Percentiles rank a stretch among this genome's conserved stretches.
Evolutionary conservation across 192 early-diverging fungal genomes (phyloP).

Genomic region (Backusella westeae): DNA sequence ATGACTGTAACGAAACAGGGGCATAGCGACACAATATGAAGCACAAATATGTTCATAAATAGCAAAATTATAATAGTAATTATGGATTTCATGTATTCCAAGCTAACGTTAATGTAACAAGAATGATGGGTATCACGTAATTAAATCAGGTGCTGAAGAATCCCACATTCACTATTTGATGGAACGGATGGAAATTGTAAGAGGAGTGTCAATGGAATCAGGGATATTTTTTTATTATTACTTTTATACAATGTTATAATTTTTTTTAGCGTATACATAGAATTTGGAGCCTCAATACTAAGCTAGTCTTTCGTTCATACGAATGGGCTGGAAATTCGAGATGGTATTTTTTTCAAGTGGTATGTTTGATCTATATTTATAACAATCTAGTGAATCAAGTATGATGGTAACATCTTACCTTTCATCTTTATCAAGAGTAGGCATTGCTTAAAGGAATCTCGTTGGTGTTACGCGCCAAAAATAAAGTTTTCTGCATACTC

Average conservation of each 20-base stretch:
- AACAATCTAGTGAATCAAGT: background rate
- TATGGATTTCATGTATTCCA: background rate
- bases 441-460: background rate
- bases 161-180: background rate
- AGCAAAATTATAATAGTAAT: conserved; percentile 5
- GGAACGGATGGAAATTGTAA: background rate
- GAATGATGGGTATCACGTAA: conserved; percentile 5
- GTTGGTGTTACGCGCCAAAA: conserved; percentile 14
- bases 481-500: conserved; percentile 18
- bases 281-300: background rate
- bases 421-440: conserved; percentile 5
- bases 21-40: background rate
- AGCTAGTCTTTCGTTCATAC: background rate
- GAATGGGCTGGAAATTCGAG: background rate
- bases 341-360: background rate
- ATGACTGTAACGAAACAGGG: conserved; percentile 3
- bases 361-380: conserved; percentile 4
- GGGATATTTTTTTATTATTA: background rate
- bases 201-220: background rate
- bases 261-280: background rate
- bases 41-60: conserved; percentile 8
- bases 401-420: background rate
- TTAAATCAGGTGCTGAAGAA: background rate
- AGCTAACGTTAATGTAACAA: background rate
- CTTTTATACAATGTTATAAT: background rate